These are phyloP conservation scores for Amanita pallidorosea DNA, from an alignment of 768 basidiomycete species.

Conservation along the genomic window DNA sequence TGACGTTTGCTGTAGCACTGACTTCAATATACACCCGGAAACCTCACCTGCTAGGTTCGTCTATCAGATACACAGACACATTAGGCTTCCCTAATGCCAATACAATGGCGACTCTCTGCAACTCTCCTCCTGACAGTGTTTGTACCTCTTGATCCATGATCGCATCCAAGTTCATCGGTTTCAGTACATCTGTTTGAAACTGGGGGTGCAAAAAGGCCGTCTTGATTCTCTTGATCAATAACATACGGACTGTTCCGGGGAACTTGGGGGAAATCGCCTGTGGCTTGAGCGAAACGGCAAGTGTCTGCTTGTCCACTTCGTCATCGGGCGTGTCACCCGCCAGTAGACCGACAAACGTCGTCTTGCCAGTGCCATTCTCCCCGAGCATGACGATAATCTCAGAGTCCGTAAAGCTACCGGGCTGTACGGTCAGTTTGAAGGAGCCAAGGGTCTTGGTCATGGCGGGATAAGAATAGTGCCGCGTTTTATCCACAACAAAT, in stretches of 20 bases:
- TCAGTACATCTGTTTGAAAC: slow-evolving; percentile 96
- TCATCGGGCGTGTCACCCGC: slow-evolving; percentile 88
- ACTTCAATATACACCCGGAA: neutral
- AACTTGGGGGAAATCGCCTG: slow-evolving; percentile 98
- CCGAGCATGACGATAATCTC: slow-evolving; percentile 99
- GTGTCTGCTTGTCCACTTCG: slow-evolving; percentile 69
- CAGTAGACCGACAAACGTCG: slow-evolving; percentile 91
- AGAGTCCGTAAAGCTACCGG: slow-evolving; percentile 92
- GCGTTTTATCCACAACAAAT: slow-evolving; percentile 72
- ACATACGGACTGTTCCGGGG: slow-evolving; percentile 92
- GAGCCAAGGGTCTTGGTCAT: slow-evolving; percentile 95
- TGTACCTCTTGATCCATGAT: slow-evolving; percentile 98
- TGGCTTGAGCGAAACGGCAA: slow-evolving; percentile 92
- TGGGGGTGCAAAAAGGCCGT: slow-evolving; percentile 98
- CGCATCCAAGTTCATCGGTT: slow-evolving; percentile 92
- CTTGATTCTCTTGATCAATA: slow-evolving; percentile 92
- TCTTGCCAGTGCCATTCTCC: slow-evolving; percentile 99
- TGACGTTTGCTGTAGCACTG: neutral
- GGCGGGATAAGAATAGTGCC: slow-evolving; percentile 82
- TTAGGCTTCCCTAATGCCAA: slow-evolving; percentile 81
- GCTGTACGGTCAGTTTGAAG: slow-evolving; percentile 92
- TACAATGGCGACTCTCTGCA: slow-evolving; percentile 95
- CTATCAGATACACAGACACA: slow-evolving; percentile 86
- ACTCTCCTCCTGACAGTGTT: slow-evolving; percentile 95
- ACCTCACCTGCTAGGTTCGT: slow-evolving; percentile 77